Evolutionary conservation across 176 grass and related monocot genomes (phyloP), one percentile per base, ranked within the genome.

Genomic region (Ensete ventricosum): DNA sequence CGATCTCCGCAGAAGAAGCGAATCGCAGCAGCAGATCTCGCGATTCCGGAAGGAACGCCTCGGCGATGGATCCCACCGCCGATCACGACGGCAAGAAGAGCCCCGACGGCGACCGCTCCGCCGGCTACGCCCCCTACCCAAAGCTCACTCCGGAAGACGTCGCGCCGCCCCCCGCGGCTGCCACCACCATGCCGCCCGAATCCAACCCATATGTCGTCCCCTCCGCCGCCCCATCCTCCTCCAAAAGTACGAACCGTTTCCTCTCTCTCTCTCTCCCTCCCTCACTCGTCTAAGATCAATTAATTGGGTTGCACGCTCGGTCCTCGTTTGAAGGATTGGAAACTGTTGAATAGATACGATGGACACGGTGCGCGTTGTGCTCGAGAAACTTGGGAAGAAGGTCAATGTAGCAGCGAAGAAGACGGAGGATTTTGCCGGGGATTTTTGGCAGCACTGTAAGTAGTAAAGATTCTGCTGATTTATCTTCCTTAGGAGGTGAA

Each of bases 371-470:
- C 87, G 86, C 73, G 91, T 94, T 23, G 95, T 89, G 24, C 82
- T 99, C 2, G 95, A 86, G 12, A 94, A 83, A 76, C 86, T 91
- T 77, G 95, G 95, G 9, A 99, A 99, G 84, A 89, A 78, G 78
- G 77, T 99, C 29, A 88, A 86, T 25, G 95, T 94, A 76, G 86
- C 88, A 48, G 90, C 95, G 20, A 89, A 90, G 53, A 99, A 87
- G 80, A 94, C 95, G 19, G 95, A 99, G 88, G 92, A 82, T 86
- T 72, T 87, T 55, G 84, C 95, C 9, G 95, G 91, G 14, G 85
- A 99, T 64, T 87, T 94, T 79, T 99, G 95, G 95, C 95, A 94
- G 71, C 95, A 99, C 66, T 79, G 95, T 99, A 59, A 94, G 95
- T 80, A 62, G n/a, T 9, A 34, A 34, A 34, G 1, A 50, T 49